Evolutionary conservation across 768 basidiomycete genomes (phyloP).

Genomic region (Termitomyces bulborhizus): DNA sequence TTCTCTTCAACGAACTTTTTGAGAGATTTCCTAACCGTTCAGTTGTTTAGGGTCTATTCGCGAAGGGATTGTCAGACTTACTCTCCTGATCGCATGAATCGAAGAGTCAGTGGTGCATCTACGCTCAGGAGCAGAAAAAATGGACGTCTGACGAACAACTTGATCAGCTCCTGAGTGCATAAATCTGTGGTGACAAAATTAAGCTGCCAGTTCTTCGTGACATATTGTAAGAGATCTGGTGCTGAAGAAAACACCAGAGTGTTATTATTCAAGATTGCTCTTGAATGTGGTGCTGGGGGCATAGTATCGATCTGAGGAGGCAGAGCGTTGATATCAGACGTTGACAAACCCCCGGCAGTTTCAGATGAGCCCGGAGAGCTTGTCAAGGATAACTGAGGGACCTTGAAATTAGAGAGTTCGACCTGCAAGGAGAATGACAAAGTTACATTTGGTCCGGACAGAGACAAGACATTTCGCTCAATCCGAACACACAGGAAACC

Average conservation of each 20-base stretch:
- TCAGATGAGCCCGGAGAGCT: not conserved
- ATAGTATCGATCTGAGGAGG: conserved; percentile 6
- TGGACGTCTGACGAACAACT: conserved; percentile 74
- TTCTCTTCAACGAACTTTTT: conserved; percentile 71
- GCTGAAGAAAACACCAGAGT: conserved; percentile 39
- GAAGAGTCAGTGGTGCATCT: conserved; percentile 72
- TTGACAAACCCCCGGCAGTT: not conserved
- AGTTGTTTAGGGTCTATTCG: not conserved
- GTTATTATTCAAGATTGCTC: conserved; percentile 1
- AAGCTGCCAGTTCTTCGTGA: conserved; percentile 75
- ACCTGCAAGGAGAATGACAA: not conserved
- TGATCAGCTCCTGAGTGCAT: conserved; percentile 45
- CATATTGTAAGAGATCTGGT: conserved; percentile 57
- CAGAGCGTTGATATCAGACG: not conserved
- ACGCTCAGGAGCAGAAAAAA: conserved; percentile 83
- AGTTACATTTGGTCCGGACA: not conserved
- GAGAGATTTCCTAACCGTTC: conserved; percentile 31
- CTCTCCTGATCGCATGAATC: conserved; percentile 58
- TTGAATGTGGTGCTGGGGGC: not conserved
- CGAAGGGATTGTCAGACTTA: conserved; percentile 20
- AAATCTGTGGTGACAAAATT: conserved; percentile 82
- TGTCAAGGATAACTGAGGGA: not conserved
- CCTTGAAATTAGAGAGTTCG: not conserved
- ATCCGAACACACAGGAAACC: conserved; percentile 51
- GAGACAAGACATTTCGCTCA: conserved; percentile 6